Percentiles rank a stretch among this genome's conserved stretches.
Evolutionary conservation across 306 rosid species (phyloP).

Genomic region (Trichosanthes cucumerina): DNA sequence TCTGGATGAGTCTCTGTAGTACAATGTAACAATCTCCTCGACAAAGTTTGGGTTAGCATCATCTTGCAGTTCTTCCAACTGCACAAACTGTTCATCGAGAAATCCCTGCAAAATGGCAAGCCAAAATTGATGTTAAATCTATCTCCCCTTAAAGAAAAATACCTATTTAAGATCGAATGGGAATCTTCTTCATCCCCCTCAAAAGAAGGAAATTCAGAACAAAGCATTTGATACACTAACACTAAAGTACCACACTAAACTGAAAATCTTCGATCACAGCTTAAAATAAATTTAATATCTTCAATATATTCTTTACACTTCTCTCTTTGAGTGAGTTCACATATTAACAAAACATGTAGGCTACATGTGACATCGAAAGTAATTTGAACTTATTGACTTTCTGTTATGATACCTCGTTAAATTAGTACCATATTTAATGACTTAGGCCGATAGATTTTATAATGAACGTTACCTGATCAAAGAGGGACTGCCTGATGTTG

Average conservation of each 20-base stretch:
- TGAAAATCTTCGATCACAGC: not conserved
- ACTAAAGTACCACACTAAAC: not conserved
- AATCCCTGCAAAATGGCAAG: slow-evolving; percentile 37
- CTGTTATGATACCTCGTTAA: not conserved
- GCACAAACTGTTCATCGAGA: slow-evolving; percentile 81
- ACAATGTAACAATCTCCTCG: slow-evolving; percentile 71
- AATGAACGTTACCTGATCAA: slow-evolving; percentile 48
- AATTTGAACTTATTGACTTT: not conserved
- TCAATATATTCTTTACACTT: not conserved
- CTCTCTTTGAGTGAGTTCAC: not conserved
- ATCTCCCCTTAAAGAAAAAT: not conserved
- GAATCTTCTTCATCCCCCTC: not conserved
- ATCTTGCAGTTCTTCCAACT: slow-evolving; percentile 77
- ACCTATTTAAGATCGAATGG: not conserved
- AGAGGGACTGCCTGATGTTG: slow-evolving; percentile 60
- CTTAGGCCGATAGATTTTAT: not conserved
- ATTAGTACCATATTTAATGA: not conserved
- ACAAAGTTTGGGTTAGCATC: slow-evolving; percentile 86
- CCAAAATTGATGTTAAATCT: not conserved
- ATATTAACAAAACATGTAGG: not conserved
- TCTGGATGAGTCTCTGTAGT: slow-evolving; percentile 64
- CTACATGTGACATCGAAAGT: not conserved
- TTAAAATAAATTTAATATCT: not conserved
- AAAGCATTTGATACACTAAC: not conserved
- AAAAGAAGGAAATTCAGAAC: not conserved